Base-by-base conservation (phyloP, 805 yeast genomes). In the Sporopachydermia lactativora region DNA sequence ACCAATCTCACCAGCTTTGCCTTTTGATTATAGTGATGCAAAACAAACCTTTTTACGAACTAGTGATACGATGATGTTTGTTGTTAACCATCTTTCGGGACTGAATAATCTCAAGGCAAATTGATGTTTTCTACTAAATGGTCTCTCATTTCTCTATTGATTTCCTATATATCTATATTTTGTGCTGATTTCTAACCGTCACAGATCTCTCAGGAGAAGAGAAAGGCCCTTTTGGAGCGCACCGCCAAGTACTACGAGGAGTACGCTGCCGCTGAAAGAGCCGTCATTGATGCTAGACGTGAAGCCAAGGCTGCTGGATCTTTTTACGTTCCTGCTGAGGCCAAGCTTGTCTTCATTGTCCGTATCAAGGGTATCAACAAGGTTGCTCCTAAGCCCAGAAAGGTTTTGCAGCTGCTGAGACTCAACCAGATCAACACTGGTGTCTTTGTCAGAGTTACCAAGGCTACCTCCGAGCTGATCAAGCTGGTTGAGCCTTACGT, bases 311-410 rank as follows among this genome's bases (percentile, higher is more conserved):
- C 89, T 66, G 70, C 77, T 62, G 94, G 94, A 68, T 78, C 92
- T 61, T 83, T 79, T 85, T 88, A 78, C 75, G 94, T 85, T 59
- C 85, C 78, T 62, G 96, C 94, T 68, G 89, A 88, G 77, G 77
- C 79, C 62, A 86, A 84, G 71, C 81, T 88, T 62, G 94, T 84
- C 54, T 85, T 88, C 68, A 94, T 88, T 62, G 77, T 88, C 68
- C 85, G 97, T 81, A 88, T 88, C 80, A 88, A 88, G 89, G 96
- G 96, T 88, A 84, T 88, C 69, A 82, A 75, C 88, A 88, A 86
- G 81, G 85, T 88, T 60, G 83, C 96, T 64, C 96, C 96, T 63
- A 88, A 88, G 81, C 95, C 96, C 78, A 86, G 96, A 83, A 88
- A 88, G 83, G 95, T 88, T 60, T 69, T 85, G 68, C 95, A 81